These are phyloP conservation scores for Erysiphe neolycopersici DNA, from an alignment of 2,329 filamentous ascomycete species.

Conservation along the genomic window DNA sequence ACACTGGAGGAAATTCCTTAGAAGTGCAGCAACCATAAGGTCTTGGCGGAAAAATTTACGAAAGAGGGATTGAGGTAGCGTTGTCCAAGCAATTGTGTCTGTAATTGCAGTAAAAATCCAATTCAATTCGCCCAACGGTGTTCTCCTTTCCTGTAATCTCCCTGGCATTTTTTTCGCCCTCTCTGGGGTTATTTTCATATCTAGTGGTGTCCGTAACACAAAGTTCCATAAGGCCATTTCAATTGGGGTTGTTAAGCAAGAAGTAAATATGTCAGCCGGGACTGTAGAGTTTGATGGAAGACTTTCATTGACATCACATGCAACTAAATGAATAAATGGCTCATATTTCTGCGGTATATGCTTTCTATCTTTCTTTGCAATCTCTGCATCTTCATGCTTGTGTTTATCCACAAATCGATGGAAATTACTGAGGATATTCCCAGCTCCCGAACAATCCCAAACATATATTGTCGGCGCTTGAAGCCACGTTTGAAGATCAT, in stretches of 20 bases:
- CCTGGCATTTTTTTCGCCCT: conserved; percentile 76
- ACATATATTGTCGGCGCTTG: conserved; percentile 90
- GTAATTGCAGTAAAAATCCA: conserved; percentile 99
- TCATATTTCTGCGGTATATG: conserved; percentile 50
- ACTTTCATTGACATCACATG: conserved; percentile 73
- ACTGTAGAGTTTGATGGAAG: conserved; percentile 83
- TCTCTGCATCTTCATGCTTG: conserved; percentile 62
- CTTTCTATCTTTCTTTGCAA: conserved; percentile 43
- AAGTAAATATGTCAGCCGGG: conserved; percentile 86
- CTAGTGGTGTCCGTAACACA: conserved; percentile 55
- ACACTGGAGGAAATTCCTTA: conserved; percentile 82
- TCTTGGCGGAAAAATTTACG: conserved; percentile 95
- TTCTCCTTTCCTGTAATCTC: conserved; percentile 72
- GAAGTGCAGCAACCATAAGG: conserved; percentile 93
- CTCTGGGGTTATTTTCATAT: conserved; percentile 42
- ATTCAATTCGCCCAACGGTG: conserved; percentile 83
- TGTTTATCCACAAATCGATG: conserved; percentile 88
- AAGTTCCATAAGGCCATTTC: conserved; percentile 95
- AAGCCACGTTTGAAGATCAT: conserved; percentile 86
- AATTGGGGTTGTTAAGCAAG: conserved; percentile 86
- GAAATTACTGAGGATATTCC: conserved; percentile 87
- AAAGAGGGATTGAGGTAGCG: conserved; percentile 66
- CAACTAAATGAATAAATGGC: conserved; percentile 67
- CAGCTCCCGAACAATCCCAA: conserved; percentile 91
- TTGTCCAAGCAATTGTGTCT: conserved; percentile 97